Base-by-base conservation (phyloP, 306 rosid species). In the Abrus pulchellus region DNA sequence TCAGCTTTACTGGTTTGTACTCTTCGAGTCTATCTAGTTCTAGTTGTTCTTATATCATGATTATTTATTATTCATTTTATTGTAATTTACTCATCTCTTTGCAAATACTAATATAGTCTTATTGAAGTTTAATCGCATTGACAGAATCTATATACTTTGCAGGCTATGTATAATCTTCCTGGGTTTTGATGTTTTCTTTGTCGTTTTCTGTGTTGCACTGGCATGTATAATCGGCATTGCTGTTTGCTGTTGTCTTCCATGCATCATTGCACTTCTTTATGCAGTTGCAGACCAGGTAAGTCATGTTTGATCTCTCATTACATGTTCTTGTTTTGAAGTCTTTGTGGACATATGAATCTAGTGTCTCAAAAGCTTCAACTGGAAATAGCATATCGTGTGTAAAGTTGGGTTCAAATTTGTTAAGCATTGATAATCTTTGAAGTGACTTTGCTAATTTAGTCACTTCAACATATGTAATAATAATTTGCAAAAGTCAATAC, bases 131-230 rank as follows among this genome's bases (percentile, higher is more conserved):
- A 86, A 83, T 53, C 49, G 68, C 60, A 40, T 41, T 80, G 84
- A 79, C 84, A 27, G 13, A 79, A 20, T 70, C 4, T 68, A 45
- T 77, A 61, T 88, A 69, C 54, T 78, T 71, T 90, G 91, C 95
- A 94, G 99, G 99, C 83, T 94, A 65, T 92, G 99, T 82, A 91
- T 94, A 89, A 79, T 91, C 62, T 94, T 94, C 89, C 91, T 94
- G 82, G 99, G 97, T 76, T 94, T 93, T 82, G 99, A 94, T 79
- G 99, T 94, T 84, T 93, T 94, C 92, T 94, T 94, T 90, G 99
- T 94, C 52, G 91, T 94, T 75, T 94, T 93, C 92, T 93, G 97
- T 87, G 97, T 94, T 86, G 99, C 97, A 49, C 88, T 94, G 89
- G 99, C 99, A 28, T 94, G 97, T 74, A 75, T 94, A 45, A 91